Conservation (phyloP, 129 eudicot species). For the Centella asiatica region DNA sequence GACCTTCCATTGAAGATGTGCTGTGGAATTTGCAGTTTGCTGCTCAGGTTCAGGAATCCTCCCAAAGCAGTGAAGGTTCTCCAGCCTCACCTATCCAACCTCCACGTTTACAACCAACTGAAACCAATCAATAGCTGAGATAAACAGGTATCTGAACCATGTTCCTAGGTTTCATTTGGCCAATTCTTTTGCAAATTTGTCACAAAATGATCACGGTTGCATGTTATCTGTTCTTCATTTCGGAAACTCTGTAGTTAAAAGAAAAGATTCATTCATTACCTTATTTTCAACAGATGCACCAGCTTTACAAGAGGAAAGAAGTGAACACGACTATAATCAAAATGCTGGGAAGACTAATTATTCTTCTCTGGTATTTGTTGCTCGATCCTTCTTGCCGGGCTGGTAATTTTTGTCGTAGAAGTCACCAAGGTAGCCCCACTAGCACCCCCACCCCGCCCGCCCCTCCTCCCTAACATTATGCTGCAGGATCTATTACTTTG, state of each 20-base stretch:
- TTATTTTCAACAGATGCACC: background rate
- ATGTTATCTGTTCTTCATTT: too few relatives aligned
- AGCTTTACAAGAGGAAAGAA: background rate
- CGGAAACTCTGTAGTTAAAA: background rate
- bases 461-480: background rate
- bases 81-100: constrained; percentile 44
- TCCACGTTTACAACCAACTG: constrained; percentile 11
- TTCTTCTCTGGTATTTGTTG: background rate
- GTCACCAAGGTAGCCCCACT: too few relatives aligned
- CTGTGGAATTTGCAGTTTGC: constrained; percentile 94
- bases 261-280: background rate
- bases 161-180: too few relatives aligned
- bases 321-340: background rate
- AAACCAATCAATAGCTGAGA: constrained; percentile 15
- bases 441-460: too few relatives aligned
- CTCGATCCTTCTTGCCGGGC: background rate
- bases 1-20: constrained; percentile 91
- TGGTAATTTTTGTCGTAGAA: too few relatives aligned
- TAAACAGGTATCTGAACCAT: constrained; percentile 20
- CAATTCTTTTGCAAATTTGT: background rate
- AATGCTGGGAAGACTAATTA: background rate
- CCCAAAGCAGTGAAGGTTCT: constrained; percentile 59
- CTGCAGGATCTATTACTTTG: too few relatives aligned
- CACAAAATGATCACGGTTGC: too few relatives aligned
- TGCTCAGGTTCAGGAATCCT: constrained; percentile 72